A percentile compares a stretch with the other conserved stretches of the same genome.
phyloP scores from a whole-genome alignment of 805 yeast species.

The Yarrowia osloensis region DNA sequence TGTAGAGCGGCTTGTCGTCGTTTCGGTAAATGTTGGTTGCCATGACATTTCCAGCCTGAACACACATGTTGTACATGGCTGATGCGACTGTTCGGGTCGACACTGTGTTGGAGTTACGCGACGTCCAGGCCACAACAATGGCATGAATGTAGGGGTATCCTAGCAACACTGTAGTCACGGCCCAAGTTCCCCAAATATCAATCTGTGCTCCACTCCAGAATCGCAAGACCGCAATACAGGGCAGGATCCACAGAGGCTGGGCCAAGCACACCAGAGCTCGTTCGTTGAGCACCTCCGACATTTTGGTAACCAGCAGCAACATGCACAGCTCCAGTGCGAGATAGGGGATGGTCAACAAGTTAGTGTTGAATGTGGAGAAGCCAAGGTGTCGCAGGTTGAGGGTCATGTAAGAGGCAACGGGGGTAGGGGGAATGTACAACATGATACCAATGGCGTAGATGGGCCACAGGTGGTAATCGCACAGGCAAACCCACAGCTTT shows the following conservation, averaged over 20 bases:
- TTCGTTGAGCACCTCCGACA: constrained; percentile 33
- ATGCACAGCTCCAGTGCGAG: constrained; percentile 32
- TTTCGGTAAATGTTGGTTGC: constrained; percentile 58
- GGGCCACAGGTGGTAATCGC: constrained; percentile 60
- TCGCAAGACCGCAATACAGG: constrained; percentile 31
- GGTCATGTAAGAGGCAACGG: constrained; percentile 51
- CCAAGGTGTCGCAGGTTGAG: constrained; percentile 53
- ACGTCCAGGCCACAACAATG: constrained; percentile 59
- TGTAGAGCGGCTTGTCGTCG: constrained; percentile 62
- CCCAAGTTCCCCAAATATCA: constrained; percentile 41
- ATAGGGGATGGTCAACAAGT: constrained; percentile 50
- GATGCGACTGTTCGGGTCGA: constrained; percentile 66
- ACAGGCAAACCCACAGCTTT: constrained; percentile 47
- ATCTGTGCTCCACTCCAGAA: constrained; percentile 36
- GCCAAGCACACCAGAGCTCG: constrained; percentile 31
- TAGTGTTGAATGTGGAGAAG: constrained; percentile 55
- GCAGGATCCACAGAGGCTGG: constrained; percentile 34
- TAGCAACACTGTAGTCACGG: constrained; percentile 38
- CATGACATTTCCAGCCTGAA: constrained; percentile 59
- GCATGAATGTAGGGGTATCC: constrained; percentile 51
- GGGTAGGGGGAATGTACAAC: constrained; percentile 45
- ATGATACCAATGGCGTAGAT: constrained; percentile 52
- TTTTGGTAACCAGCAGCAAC: constrained; percentile 32
- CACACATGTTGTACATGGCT: constrained; percentile 64
- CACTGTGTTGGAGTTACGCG: constrained; percentile 63